A percentile compares a stretch with the other conserved stretches of the same genome.
Conservation (phyloP, 768 basidiomycete species). For the Termitomyces bulborhizus region DNA sequence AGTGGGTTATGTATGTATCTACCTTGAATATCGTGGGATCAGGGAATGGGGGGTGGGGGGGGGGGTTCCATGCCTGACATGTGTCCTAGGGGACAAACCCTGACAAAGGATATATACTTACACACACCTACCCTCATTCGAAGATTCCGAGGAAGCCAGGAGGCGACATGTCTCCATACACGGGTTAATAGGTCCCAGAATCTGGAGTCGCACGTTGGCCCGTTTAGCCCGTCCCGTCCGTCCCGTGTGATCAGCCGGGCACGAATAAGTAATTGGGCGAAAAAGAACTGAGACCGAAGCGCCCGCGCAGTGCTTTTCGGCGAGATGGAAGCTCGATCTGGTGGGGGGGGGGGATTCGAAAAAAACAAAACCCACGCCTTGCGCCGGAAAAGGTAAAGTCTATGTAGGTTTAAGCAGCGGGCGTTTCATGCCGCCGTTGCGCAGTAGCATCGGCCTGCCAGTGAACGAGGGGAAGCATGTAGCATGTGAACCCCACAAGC, state of each 20-base stretch:
- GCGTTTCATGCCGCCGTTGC: neutral
- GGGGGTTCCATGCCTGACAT: neutral
- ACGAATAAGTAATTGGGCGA: no score
- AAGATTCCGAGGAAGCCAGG: no score
- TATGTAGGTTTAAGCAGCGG: no score
- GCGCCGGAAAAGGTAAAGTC: neutral
- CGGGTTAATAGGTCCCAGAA: neutral
- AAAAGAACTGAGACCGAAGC: neutral
- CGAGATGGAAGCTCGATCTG: neutral
- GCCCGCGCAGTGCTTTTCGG: neutral
- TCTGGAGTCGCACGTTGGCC: neutral
- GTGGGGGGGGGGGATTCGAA: neutral
- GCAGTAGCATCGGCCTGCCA: neutral
- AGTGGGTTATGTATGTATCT: neutral
- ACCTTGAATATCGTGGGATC: constrained; percentile 1
- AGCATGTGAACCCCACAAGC: neutral
- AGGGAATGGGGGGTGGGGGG: no score
- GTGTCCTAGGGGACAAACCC: no score
- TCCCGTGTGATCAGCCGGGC: neutral
- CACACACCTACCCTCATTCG: neutral
- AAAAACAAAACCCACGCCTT: neutral
- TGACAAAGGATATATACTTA: neutral
- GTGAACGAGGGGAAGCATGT: neutral
- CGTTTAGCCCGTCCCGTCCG: no score
- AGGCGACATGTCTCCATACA: neutral